Percentiles rank a stretch among this genome's conserved stretches.
phyloP scores from a whole-genome alignment of 345 rosid genomes.

The Aurinia saxatilis region DNA sequence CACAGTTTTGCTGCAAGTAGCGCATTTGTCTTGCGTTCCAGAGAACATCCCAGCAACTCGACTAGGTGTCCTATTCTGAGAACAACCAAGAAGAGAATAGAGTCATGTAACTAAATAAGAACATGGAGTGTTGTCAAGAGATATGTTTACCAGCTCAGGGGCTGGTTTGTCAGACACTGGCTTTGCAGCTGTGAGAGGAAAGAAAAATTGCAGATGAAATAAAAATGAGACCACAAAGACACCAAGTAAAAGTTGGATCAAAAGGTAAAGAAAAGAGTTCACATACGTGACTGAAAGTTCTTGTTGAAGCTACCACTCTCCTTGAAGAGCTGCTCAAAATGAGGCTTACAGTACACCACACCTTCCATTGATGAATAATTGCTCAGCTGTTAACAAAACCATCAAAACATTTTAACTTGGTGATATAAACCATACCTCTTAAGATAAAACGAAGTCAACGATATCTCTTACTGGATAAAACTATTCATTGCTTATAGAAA shows the following conservation, averaged over 20 bases:
- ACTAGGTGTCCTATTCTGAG: slow-evolving; percentile 90
- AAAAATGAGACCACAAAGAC: background rate
- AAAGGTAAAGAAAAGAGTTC: background rate
- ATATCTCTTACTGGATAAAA: background rate
- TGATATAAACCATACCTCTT: background rate
- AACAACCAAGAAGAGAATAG: slow-evolving; percentile 24
- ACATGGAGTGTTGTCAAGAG: slow-evolving; percentile 15
- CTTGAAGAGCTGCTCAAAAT: slow-evolving; percentile 96
- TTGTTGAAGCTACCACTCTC: slow-evolving; percentile 88
- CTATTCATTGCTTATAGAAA: background rate
- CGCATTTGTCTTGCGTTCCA: slow-evolving; percentile 96
- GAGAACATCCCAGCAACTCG: slow-evolving; percentile 93
- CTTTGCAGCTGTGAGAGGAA: slow-evolving; percentile 69
- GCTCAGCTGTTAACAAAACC: slow-evolving; percentile 51
- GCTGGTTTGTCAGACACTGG: slow-evolving; percentile 79
- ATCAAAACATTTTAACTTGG: slow-evolving; percentile 1
- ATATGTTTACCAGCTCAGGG: slow-evolving; percentile 68
- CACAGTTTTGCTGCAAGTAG: slow-evolving; percentile 93
- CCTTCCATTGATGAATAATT: slow-evolving; percentile 98
- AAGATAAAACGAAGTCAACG: too few species aligned
- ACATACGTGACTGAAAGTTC: slow-evolving; percentile 90
- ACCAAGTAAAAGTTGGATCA: background rate
- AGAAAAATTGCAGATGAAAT: slow-evolving; percentile 25
- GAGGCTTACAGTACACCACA: slow-evolving; percentile 93
- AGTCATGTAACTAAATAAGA: slow-evolving; percentile 2